Base-by-base conservation (phyloP, 23 red algal genomes). In the Chondrus crispus region DNA sequence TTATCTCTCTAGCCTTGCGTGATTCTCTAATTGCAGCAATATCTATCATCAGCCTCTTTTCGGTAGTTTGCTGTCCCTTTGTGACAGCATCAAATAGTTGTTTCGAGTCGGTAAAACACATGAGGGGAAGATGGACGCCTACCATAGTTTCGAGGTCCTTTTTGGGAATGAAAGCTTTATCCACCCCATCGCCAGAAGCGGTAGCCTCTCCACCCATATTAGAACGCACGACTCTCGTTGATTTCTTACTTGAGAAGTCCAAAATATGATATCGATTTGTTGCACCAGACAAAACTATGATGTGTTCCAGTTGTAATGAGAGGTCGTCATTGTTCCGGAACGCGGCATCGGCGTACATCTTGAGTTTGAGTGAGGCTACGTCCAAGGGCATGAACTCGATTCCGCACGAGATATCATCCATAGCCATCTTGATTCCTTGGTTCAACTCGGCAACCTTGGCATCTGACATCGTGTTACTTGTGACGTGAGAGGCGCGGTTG, bases 1-100 rank as follows among this genome's bases (percentile, higher is more conserved):
- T 28, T 38, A 85, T 69, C 44, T 71, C 81, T 14, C 19, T 22
- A n/a, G 12, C 20, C 20, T 69, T 85, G 43, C 64, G 64, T 11
- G 51, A 40, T 68, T 85, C 52, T 16, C 81, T 47, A 16, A 4
- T 51, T 12, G 52, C 49, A 29, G 33, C 46, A 16, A 85, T 29
- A 29, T 85, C 81, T 54, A 71, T 85, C 53, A 68, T 68, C 28
- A 85, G 28, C 9, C 81, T 47, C 60, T 85, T 85, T 68, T 85
- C 81, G 29, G 81, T 69, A 4, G 81, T 52, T 40, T 85, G 81
- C 28, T 62, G 33, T 7, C 53, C 81, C 6, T 68, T 52, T 16
- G 81, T 66, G 12, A 62, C 46, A 36, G 60, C 46, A 22, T 85
- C 81, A 26, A 85, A 85, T 36, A 85, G 52, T 68, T 85, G 81